phyloP scores from a whole-genome alignment of 441 rosid genomes.

The Macaranga tanarius region DNA sequence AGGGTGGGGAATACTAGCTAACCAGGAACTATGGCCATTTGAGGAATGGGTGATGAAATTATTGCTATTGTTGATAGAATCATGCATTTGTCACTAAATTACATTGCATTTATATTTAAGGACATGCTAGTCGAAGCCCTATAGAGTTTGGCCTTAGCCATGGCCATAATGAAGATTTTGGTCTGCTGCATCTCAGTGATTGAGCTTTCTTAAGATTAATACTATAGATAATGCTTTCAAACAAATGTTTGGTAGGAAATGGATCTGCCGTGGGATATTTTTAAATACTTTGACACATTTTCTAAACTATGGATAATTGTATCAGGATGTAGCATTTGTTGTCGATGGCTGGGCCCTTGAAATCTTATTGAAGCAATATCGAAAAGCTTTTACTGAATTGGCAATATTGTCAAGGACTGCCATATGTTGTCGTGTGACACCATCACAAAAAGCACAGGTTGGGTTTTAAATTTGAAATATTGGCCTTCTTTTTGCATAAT shows the following conservation, averaged over 20 bases:
- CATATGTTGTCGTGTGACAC: conserved; percentile 97
- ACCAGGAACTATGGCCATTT: not conserved
- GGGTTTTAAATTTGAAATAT: conserved; percentile 21
- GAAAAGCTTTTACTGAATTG: conserved; percentile 86
- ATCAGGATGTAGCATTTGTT: conserved; percentile 93
- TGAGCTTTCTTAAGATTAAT: not conserved
- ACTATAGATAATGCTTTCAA: not conserved
- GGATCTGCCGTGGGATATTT: not conserved
- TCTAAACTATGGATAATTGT: not conserved
- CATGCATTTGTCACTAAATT: not conserved
- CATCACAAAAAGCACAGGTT: conserved; percentile 99
- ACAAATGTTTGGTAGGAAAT: not conserved
- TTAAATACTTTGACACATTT: not conserved
- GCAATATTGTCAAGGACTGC: conserved; percentile 98
- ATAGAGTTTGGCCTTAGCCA: conserved; percentile 10
- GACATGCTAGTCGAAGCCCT: not conserved
- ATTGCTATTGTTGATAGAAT: not conserved
- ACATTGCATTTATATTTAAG: not conserved
- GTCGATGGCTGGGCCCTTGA: conserved; percentile 99
- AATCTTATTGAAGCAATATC: conserved; percentile 79
- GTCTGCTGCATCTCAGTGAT: not conserved
- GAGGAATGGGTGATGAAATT: not conserved
- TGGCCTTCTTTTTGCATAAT: conserved; percentile 10
- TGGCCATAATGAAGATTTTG: not conserved
- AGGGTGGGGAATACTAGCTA: not conserved